Conservation (phyloP, 1,284 basidiomycete genomes). For the Papiliotrema laurentii region DNA sequence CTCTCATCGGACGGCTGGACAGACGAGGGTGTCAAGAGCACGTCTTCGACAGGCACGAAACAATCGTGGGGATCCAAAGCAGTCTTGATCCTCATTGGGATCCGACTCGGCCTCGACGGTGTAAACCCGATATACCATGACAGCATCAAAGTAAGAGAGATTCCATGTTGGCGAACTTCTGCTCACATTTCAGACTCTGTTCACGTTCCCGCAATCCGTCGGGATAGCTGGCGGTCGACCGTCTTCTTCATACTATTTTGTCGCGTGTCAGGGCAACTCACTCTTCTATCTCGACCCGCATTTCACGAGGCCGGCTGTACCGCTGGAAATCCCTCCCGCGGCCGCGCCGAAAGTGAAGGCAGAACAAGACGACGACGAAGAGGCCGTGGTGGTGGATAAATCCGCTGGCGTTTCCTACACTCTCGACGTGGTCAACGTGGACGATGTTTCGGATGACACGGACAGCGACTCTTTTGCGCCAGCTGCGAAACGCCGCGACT, state of each 20-base stretch:
- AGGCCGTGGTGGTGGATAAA: slow-evolving; percentile 3
- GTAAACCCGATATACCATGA: slow-evolving; percentile 95
- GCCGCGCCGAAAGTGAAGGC: slow-evolving; percentile 4
- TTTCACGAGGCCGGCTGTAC: slow-evolving; percentile 74
- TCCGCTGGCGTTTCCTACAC: slow-evolving; percentile 6
- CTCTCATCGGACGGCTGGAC: slow-evolving; percentile 41
- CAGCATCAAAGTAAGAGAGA: slow-evolving; percentile 74
- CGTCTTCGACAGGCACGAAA: background rate
- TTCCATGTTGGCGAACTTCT: background rate
- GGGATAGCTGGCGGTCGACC: slow-evolving; percentile 95
- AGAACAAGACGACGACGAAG: background rate
- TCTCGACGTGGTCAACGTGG: slow-evolving; percentile 35
- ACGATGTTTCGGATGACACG: slow-evolving; percentile 16
- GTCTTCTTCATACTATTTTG: slow-evolving; percentile 94
- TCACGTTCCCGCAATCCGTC: slow-evolving; percentile 89
- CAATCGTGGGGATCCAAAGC: slow-evolving; percentile 71
- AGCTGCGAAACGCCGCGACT: background rate
- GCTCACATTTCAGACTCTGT: slow-evolving; percentile 80
- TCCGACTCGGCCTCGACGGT: slow-evolving; percentile 82
- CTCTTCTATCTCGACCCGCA: slow-evolving; percentile 97
- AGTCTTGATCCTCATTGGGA: slow-evolving; percentile 80
- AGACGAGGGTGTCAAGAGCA: background rate
- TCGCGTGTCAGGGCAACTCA: slow-evolving; percentile 82
- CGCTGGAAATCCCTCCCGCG: slow-evolving; percentile 61
- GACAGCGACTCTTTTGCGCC: background rate